phyloP scores from a whole-genome alignment of 1,139 yeast species.

The Taphrina sp. region DNA sequence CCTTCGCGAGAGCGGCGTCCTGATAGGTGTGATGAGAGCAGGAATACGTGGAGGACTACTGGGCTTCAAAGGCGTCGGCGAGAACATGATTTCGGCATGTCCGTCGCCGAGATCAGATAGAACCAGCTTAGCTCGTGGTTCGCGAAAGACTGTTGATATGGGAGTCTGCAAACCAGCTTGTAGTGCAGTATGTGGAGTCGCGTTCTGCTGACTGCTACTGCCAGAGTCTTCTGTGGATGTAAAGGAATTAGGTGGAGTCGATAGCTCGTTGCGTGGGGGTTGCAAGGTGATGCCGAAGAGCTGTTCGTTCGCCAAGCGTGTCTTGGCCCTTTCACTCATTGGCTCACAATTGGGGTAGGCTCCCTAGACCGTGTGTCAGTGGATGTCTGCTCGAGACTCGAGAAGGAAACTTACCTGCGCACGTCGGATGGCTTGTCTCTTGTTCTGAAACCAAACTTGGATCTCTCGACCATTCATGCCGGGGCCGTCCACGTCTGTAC shows the following conservation, averaged over 20 bases:
- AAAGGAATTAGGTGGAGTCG: slow-evolving; percentile 14
- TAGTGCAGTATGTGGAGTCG: not conserved
- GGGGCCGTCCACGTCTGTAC: slow-evolving; percentile 11
- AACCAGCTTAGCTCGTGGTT: slow-evolving; percentile 9
- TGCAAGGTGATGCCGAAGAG: slow-evolving; percentile 17
- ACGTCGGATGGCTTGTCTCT: slow-evolving; percentile 72
- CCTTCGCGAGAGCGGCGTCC: slow-evolving; percentile 17
- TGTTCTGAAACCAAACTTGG: slow-evolving; percentile 90
- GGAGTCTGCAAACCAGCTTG: slow-evolving; percentile 8
- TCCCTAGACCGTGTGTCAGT: not conserved
- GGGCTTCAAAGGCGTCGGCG: slow-evolving; percentile 19
- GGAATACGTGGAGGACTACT: slow-evolving; percentile 22
- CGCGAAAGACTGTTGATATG: slow-evolving; percentile 1
- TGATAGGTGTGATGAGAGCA: slow-evolving; percentile 18
- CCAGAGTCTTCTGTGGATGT: slow-evolving; percentile 19
- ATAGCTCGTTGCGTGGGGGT: slow-evolving; percentile 1
- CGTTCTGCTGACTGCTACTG: slow-evolving; percentile 7
- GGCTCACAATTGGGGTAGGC: slow-evolving; percentile 20
- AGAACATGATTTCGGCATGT: slow-evolving; percentile 24
- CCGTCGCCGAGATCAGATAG: slow-evolving; percentile 25
- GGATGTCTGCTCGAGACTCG: not conserved
- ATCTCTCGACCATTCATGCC: slow-evolving; percentile 26
- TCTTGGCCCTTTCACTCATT: slow-evolving; percentile 4
- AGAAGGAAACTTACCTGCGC: slow-evolving; percentile 5
- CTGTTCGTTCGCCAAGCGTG: slow-evolving; percentile 12